Base-by-base conservation (phyloP, 257 asterid species). In the Rubia yunnanensis region DNA sequence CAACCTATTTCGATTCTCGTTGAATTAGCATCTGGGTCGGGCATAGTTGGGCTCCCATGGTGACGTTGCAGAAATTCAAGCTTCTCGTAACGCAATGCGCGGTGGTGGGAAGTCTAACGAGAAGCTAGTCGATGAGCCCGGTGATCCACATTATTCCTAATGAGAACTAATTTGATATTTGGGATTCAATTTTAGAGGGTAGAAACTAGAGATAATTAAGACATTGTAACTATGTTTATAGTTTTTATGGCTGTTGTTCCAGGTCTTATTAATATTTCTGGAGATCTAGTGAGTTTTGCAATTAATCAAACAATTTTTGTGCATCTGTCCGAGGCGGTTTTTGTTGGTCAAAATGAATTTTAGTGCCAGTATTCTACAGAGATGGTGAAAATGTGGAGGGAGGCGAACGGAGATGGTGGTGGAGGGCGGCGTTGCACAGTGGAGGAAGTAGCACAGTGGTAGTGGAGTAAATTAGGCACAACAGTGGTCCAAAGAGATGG, bases 11-110 rank as follows among this genome's bases (percentile, higher is more conserved):
- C 10, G 9, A 5, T 56, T 56, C 70, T 30, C 52, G 64, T 13
- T 7, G 36, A 32, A 10, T 11, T 30, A 7, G 44, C 27, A 36
- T 56, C 49, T 55, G 49, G 17, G 14, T 10, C 1, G 41, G 36
- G 6, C 13, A 14, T 36, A 1, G 4, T 56, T 67, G 28, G 53
- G 55, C 18, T 23, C 56, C n/a, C 41, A 91, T 88, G 97, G 84
- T 88, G 36, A 79, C 96, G 69, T 77, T 92, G 60, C 98, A 92
- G 80, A 92, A 85, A 82, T 92, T 92, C 82, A 89, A 88, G 91
- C 77, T 87, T 3, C 60, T 92, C 23, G 97, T 95, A 0, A 86
- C 83, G 4, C 95, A 87, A 60, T 89, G 98, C 73, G 92, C 95
- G 0, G 89, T 84, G 6, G 87, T 95, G 38, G 85, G 84, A 34